A percentile compares a stretch with the other conserved stretches of the same genome.
These are phyloP conservation scores for Tylopilus plumbeoviolaceoides DNA, from an alignment of 768 basidiomycete species.

Conservation along the genomic window DNA sequence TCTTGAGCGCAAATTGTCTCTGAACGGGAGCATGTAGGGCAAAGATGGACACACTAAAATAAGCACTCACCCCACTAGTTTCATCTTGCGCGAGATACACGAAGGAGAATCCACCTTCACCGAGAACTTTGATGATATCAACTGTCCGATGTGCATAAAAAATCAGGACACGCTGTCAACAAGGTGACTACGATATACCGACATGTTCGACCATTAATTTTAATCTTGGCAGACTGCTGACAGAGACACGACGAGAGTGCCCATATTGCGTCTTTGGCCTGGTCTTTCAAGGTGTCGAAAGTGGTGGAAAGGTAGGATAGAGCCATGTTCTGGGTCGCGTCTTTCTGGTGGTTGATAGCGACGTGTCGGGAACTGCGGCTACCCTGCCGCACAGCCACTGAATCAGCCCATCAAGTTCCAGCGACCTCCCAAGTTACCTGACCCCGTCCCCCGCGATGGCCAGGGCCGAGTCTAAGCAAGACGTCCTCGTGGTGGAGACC, in stretches of 20 bases:
- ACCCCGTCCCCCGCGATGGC: too few species aligned
- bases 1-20: constrained; percentile 95
- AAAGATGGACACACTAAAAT: not conserved
- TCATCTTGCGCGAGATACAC: constrained; percentile 88
- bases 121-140: constrained; percentile 87
- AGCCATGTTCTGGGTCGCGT: constrained; percentile 22
- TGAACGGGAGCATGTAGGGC: constrained; percentile 27
- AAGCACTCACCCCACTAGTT: constrained; percentile 63
- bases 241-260: constrained; percentile 79
- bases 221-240: constrained; percentile 79
- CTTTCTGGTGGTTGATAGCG: too few species aligned
- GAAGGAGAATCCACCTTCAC: constrained; percentile 95
- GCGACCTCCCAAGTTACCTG: too few species aligned
- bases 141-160: constrained; percentile 39
- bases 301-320: constrained; percentile 34
- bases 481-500: too few species aligned
- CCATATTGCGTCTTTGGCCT: constrained; percentile 78
- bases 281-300: constrained; percentile 61
- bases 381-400: constrained; percentile 8
- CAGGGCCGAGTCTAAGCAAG: too few species aligned
- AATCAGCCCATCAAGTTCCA: too few species aligned
- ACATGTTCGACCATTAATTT: constrained; percentile 96
- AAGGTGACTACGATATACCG: constrained; percentile 32
- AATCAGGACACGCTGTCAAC: constrained; percentile 4
- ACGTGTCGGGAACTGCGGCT: not conserved